phyloP scores from a whole-genome alignment of 257 asterid species.

The Agastache rugosa region DNA sequence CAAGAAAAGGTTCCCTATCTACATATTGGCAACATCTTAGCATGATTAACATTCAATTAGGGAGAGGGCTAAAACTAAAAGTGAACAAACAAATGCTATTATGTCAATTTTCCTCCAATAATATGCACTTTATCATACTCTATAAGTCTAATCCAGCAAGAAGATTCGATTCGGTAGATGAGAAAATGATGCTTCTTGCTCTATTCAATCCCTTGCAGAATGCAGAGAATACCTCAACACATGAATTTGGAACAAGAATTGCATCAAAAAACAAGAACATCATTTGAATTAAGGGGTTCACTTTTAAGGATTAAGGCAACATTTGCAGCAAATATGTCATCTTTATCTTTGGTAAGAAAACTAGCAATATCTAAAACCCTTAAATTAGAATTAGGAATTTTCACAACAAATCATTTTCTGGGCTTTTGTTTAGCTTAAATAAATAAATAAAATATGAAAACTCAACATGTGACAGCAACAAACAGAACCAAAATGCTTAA shows the following conservation, averaged over 20 bases:
- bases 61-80: background rate
- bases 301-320: background rate
- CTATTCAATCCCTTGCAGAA: background rate
- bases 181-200: background rate
- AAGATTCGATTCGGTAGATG: background rate
- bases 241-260: background rate
- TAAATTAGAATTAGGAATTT: background rate
- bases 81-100: background rate
- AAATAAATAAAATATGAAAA: background rate
- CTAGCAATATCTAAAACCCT: background rate
- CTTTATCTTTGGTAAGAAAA: background rate
- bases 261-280: background rate
- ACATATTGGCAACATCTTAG: background rate
- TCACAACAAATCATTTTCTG: background rate
- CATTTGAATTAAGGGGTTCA: background rate
- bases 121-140: background rate
- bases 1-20: background rate
- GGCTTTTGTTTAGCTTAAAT: background rate
- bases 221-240: background rate
- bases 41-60: background rate
- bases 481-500: background rate
- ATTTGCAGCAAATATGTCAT: background rate
- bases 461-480: conserved; percentile 8
- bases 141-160: background rate
- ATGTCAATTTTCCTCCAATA: background rate